Evolutionary conservation across 129 eudicot species (phyloP).

Genomic region (Saposhnikovia divaricata): DNA sequence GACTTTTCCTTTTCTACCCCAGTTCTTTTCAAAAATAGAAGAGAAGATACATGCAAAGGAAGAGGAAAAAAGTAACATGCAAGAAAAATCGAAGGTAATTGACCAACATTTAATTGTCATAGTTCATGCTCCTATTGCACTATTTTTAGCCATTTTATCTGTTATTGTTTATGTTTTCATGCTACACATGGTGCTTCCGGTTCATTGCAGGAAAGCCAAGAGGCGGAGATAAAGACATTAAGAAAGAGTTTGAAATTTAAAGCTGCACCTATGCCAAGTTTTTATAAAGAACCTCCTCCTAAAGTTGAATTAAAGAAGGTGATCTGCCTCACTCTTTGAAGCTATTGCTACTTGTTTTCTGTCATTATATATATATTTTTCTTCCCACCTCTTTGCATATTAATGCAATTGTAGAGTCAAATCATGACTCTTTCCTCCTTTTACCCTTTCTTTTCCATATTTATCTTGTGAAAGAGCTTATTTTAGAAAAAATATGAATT

Average conservation of each 20-base stretch:
- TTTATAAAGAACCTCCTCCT: constrained; percentile 87
- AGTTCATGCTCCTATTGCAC: neutral
- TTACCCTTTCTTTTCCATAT: neutral
- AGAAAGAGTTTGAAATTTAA: constrained; percentile 83
- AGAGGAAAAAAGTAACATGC: constrained; percentile 55
- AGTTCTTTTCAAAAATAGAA: constrained; percentile 88
- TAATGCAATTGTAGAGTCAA: neutral
- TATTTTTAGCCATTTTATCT: neutral
- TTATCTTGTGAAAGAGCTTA: neutral
- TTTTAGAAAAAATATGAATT: neutral
- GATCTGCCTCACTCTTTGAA: neutral
- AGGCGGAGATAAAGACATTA: constrained; percentile 75
- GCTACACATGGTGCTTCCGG: neutral
- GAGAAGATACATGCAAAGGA: constrained; percentile 81
- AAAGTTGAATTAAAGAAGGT: constrained; percentile 89
- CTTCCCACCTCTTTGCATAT: neutral
- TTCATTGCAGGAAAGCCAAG: constrained; percentile 73
- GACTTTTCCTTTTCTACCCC: constrained; percentile 14
- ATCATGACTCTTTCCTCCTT: neutral
- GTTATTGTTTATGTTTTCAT: neutral
- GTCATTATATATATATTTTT: neutral
- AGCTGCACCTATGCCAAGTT: constrained; percentile 86
- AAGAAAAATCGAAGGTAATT: constrained; percentile 82
- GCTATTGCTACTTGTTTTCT: neutral
- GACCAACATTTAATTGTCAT: constrained; percentile 3